These are phyloP conservation scores for Cladorrhinum sp. DNA, from an alignment of 2,329 filamentous ascomycete genomes.

Conservation along the genomic window DNA sequence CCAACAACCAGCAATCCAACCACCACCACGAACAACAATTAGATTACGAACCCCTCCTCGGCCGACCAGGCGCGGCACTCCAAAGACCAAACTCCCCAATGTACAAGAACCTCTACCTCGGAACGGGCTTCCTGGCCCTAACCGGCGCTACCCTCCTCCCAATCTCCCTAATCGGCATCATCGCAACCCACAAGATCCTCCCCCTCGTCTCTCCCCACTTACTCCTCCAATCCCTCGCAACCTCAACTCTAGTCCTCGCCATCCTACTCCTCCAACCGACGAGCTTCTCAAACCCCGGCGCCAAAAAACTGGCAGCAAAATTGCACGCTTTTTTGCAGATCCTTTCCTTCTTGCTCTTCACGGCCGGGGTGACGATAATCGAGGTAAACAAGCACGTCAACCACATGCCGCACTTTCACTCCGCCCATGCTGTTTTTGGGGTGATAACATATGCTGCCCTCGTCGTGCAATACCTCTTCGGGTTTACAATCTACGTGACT, in stretches of 20 bases:
- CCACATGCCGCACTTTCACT: conserved; percentile 70
- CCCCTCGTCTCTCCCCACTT: conserved; percentile 89
- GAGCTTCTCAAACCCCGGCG: conserved; percentile 52
- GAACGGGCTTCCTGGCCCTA: conserved; percentile 83
- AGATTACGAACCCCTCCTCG: conserved; percentile 45
- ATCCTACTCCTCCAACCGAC: conserved; percentile 87
- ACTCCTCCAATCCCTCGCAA: conserved; percentile 62
- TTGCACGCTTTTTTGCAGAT: conserved; percentile 70
- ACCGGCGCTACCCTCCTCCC: conserved; percentile 72
- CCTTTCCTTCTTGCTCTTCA: conserved; percentile 58
- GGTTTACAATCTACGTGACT: conserved; percentile 76
- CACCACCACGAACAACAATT: conserved; percentile 2
- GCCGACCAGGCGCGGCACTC: conserved; percentile 42
- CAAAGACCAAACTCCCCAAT: conserved; percentile 65
- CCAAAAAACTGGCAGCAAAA: conserved; percentile 65
- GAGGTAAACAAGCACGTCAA: conserved; percentile 79
- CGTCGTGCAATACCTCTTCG: conserved; percentile 70
- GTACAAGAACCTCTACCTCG: conserved; percentile 68
- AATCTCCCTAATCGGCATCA: conserved; percentile 72
- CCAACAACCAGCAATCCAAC: background rate
- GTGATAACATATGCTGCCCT: conserved; percentile 69
- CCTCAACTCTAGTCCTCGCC: conserved; percentile 74
- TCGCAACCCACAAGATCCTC: conserved; percentile 56
- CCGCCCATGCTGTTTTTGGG: conserved; percentile 79
- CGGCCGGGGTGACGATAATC: conserved; percentile 67